Conservation (phyloP, 2,329 filamentous ascomycete species). For the Sporothrix curviconia region DNA sequence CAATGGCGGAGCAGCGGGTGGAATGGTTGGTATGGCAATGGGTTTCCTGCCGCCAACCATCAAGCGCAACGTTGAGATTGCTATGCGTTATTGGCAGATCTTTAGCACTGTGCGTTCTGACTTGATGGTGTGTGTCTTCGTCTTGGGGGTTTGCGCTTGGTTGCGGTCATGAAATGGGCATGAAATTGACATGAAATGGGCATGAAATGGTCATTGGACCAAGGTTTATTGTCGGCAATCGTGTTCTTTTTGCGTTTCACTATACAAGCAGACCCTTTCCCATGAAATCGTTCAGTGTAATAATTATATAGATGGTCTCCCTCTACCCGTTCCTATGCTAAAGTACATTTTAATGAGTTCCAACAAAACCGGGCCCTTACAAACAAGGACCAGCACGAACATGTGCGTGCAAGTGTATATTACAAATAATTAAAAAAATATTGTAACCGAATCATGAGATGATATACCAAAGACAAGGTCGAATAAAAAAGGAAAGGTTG, state of each 20-base stretch:
- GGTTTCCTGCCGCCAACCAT: conserved; percentile 61
- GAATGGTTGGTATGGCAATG: conserved; percentile 57
- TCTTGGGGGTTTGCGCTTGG: conserved; percentile 56
- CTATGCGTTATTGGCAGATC: conserved; percentile 62
- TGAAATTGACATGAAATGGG: no score
- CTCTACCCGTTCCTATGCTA: no score
- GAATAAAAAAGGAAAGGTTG: neutral
- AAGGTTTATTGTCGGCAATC: no score
- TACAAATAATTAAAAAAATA: neutral
- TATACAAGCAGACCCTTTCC: no score
- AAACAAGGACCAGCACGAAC: no score
- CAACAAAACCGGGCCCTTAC: no score
- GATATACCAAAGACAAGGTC: neutral
- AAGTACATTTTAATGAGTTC: no score
- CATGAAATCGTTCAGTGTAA: no score
- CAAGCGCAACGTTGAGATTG: conserved; percentile 54
- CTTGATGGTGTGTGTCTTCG: conserved; percentile 70
- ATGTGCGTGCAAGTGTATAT: neutral
- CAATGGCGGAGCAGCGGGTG: conserved; percentile 43
- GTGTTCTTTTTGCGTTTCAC: no score
- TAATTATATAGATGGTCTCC: no score
- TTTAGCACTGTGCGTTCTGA: conserved; percentile 65
- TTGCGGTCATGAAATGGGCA: conserved; percentile 23
- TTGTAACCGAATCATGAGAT: neutral
- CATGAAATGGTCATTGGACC: neutral